Percentiles rank a stretch among this genome's conserved stretches.
phyloP scores from a whole-genome alignment of 257 asterid species.

The Lycium barbarum region DNA sequence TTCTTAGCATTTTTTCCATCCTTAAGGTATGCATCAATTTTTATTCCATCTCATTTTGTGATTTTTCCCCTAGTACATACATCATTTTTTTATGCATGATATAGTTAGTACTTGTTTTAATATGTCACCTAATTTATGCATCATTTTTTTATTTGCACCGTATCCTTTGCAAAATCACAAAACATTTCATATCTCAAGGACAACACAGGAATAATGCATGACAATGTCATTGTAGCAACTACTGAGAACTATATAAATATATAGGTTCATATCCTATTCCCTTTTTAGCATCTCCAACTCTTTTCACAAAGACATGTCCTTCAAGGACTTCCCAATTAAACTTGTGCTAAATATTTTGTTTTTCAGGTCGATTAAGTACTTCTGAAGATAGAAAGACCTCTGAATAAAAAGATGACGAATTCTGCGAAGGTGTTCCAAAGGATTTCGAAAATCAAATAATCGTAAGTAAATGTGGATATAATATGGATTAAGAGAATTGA shows the following conservation, averaged over 20 bases:
- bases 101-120: neutral
- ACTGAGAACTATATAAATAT: neutral
- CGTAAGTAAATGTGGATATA: neutral
- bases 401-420: neutral
- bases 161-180: neutral
- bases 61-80: neutral
- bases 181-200: neutral
- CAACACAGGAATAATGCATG: neutral
- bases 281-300: neutral
- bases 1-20: neutral
- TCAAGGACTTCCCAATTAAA: neutral
- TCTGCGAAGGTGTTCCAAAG: neutral
- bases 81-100: neutral
- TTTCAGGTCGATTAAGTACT: neutral
- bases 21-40: neutral
- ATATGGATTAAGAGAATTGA: neutral
- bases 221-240: neutral
- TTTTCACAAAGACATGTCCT: neutral
- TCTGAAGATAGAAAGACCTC: neutral
- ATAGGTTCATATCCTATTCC: neutral
- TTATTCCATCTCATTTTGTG: neutral
- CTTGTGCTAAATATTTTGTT: neutral
- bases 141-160: neutral
- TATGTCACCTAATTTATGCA: slow-evolving; percentile 3
- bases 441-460: neutral